phyloP scores from a whole-genome alignment of 257 asterid genomes.

The Ophiorrhiza pumila region DNA sequence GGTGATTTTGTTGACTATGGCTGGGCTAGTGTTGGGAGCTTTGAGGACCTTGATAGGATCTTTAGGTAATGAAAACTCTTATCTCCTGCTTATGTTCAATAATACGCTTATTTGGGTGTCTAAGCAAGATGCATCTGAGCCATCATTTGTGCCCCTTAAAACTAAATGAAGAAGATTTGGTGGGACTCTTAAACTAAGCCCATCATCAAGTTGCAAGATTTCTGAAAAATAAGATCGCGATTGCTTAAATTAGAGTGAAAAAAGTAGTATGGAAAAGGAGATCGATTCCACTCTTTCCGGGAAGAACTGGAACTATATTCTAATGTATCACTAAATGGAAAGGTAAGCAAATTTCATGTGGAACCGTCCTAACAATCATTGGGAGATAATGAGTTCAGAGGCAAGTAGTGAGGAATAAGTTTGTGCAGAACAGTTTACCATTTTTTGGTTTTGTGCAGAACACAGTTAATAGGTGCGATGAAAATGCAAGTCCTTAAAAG shows the following conservation, averaged over 20 bases:
- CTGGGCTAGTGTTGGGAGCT: slow-evolving; percentile 90
- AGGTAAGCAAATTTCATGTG: background rate
- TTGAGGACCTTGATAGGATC: slow-evolving; percentile 86
- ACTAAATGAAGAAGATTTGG: background rate
- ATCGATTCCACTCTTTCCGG: background rate
- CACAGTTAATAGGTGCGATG: background rate
- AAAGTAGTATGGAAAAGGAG: background rate
- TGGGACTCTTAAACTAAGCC: background rate
- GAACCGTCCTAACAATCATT: background rate
- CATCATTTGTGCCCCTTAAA: background rate
- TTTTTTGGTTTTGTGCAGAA: background rate
- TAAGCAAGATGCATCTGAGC: background rate
- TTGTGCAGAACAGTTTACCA: background rate
- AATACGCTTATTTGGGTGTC: background rate
- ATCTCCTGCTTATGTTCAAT: background rate
- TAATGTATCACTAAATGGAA: background rate
- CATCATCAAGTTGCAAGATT: background rate
- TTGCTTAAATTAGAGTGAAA: too few relatives aligned
- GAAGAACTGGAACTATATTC: background rate
- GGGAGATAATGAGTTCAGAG: background rate
- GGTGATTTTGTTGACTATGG: slow-evolving; percentile 70
- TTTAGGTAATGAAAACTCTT: slow-evolving; percentile 59
- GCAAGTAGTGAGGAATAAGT: background rate
- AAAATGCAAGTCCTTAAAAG: background rate
- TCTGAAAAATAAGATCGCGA: background rate